Conservation (phyloP, 1,139 yeast genomes). For the Candida neerlandica region DNA sequence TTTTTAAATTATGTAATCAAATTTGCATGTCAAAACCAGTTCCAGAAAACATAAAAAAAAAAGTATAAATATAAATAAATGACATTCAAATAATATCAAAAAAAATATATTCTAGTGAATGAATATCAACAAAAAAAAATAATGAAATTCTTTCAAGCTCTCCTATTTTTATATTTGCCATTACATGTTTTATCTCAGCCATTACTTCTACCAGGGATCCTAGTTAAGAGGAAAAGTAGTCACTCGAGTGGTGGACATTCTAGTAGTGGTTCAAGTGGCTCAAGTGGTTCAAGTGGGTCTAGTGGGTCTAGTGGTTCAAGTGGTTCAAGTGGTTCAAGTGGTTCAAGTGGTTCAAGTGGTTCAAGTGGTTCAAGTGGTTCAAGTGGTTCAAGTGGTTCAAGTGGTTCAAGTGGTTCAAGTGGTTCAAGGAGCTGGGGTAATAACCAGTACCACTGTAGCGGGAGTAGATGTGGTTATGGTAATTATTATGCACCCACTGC, state of each 20-base stretch:
- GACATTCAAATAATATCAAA: no score
- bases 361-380: background rate
- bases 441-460: conserved; percentile 8
- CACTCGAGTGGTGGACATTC: conserved; percentile 1
- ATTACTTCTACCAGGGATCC: background rate
- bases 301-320: conserved; percentile 12
- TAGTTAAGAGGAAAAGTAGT: background rate
- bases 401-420: background rate
- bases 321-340: background rate
- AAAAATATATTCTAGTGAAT: no score
- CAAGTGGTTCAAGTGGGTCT: conserved; percentile 15
- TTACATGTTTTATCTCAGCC: background rate
- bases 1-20: no score
- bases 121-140: background rate
- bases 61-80: background rate
- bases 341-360: conserved; percentile 6
- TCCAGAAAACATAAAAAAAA: no score
- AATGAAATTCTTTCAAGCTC: background rate
- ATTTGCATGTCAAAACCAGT: no score
- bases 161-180: background rate
- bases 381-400: background rate
- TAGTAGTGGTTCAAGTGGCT: conserved; percentile 11
- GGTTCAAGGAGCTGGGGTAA: background rate
- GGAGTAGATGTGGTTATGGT: conserved; percentile 14
- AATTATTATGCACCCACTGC: conserved; percentile 16